These are phyloP conservation scores for Lipomyces mesembrius DNA, from an alignment of 805 yeast genomes.

Conservation along the genomic window DNA sequence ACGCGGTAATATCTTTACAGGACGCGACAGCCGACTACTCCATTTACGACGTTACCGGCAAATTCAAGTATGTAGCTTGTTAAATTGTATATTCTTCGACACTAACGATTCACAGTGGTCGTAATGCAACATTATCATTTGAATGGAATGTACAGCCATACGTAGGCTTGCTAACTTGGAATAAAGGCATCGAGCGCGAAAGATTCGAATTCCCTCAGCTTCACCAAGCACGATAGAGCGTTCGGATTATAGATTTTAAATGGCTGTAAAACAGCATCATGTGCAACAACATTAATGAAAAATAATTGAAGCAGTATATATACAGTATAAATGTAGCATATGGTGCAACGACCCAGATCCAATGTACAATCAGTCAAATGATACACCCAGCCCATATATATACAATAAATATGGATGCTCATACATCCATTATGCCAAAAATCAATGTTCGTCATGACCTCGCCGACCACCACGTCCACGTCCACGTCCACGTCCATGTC, in stretches of 20 bases:
- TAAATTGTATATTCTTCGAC: neutral
- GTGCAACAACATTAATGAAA: neutral
- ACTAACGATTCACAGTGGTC: conserved; percentile 48
- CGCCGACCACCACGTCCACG: conserved; percentile 36
- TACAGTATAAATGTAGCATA: neutral
- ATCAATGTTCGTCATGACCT: conserved; percentile 13
- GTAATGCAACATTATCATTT: conserved; percentile 68
- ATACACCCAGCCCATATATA: neutral
- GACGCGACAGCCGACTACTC: conserved; percentile 73
- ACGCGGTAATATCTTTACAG: conserved; percentile 60
- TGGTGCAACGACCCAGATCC: neutral
- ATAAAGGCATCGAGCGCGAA: conserved; percentile 23
- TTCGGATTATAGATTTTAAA: neutral
- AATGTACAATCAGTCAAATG: neutral
- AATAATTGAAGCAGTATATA: neutral
- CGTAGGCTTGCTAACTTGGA: conserved; percentile 72
- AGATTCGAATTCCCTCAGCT: conserved; percentile 30
- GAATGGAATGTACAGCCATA: conserved; percentile 95
- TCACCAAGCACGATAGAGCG: neutral
- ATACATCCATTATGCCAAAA: neutral
- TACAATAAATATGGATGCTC: neutral
- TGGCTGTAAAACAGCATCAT: neutral
- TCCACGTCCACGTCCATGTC: neutral
- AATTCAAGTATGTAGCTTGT: conserved; percentile 44
- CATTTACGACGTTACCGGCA: conserved; percentile 80